These are phyloP conservation scores for Rhizopus microsporus DNA, from an alignment of 371 early-diverging fungal species.

Conservation along the genomic window DNA sequence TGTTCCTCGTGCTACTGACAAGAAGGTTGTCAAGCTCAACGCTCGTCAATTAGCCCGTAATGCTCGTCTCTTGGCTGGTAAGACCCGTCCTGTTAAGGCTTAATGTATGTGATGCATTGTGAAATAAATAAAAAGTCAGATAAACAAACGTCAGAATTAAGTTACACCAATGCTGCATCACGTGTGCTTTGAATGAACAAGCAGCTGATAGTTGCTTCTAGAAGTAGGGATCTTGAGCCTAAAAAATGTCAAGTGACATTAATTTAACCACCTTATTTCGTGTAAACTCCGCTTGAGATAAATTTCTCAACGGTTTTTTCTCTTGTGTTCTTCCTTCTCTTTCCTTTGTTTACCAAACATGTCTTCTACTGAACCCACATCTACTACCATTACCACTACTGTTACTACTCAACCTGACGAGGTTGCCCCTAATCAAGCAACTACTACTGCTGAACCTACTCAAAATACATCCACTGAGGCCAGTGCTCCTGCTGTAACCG, in stretches of 20 bases:
- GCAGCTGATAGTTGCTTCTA: background rate
- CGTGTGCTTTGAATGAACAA: background rate
- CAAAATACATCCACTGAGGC: constrained; percentile 8
- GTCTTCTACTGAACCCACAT: background rate
- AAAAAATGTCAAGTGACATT: constrained; percentile 1
- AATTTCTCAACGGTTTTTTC: constrained; percentile 6
- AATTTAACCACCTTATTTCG: constrained; percentile 8
- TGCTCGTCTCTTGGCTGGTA: constrained; percentile 42
- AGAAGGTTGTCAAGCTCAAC: constrained; percentile 54
- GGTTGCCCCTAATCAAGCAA: background rate
- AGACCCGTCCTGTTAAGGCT: background rate
- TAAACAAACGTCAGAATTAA: background rate
- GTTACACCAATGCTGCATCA: constrained; percentile 2
- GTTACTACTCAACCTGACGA: constrained; percentile 14
- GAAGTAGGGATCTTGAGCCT: background rate
- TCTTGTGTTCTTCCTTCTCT: constrained; percentile 8
- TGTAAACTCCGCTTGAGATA: constrained; percentile 2
- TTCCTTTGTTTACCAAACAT: constrained; percentile 8
- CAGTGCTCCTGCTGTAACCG: constrained; percentile 4
- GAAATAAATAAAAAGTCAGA: background rate
- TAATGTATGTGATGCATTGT: background rate
- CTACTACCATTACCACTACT: constrained; percentile 10
- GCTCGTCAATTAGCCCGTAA: constrained; percentile 59
- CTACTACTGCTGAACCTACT: constrained; percentile 7
- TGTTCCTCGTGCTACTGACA: constrained; percentile 69